A percentile compares a stretch with the other conserved stretches of the same genome.
These are phyloP conservation scores for Saccharomycopsis synnaedendra DNA, from an alignment of 805 yeast species.

Conservation along the genomic window DNA sequence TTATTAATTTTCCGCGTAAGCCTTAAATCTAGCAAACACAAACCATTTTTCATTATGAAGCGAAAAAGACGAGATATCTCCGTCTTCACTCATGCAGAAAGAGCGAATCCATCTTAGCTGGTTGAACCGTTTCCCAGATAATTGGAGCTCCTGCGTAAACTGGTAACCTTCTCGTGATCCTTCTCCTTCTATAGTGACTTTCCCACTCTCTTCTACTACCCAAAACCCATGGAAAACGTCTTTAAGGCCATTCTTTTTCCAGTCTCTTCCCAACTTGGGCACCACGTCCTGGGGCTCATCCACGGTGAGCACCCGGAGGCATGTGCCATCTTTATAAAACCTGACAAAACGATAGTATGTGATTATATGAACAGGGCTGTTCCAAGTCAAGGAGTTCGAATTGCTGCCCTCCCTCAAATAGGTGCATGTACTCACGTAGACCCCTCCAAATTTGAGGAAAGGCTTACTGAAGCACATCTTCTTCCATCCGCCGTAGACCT, in stretches of 20 bases:
- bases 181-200: conserved; percentile 27
- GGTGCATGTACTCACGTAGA: conserved; percentile 76
- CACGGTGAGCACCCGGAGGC: conserved; percentile 57
- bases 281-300: conserved; percentile 63
- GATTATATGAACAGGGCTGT: conserved; percentile 68
- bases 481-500: conserved; percentile 24
- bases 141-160: conserved; percentile 52
- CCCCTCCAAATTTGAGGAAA: conserved; percentile 67
- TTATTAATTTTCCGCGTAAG: too few species aligned
- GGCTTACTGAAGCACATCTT: conserved; percentile 57
- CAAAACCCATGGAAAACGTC: conserved; percentile 42
- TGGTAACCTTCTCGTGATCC: conserved; percentile 42
- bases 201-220: conserved; percentile 37
- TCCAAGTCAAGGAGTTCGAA: conserved; percentile 55
- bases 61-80: conserved; percentile 43
- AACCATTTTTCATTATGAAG: conserved; percentile 69
- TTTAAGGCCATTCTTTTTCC: conserved; percentile 22
- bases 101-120: conserved; percentile 63
- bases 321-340: conserved; percentile 69
- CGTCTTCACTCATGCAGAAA: conserved; percentile 44
- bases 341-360: conserved; percentile 82
- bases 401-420: conserved; percentile 75
- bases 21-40: conserved; percentile 52
- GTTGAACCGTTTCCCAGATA: conserved; percentile 50
- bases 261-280: conserved; percentile 32